A percentile compares a stretch with the other conserved stretches of the same genome.
phyloP scores from a whole-genome alignment of 1,284 basidiomycete species.

The Fomitopsis palustris region DNA sequence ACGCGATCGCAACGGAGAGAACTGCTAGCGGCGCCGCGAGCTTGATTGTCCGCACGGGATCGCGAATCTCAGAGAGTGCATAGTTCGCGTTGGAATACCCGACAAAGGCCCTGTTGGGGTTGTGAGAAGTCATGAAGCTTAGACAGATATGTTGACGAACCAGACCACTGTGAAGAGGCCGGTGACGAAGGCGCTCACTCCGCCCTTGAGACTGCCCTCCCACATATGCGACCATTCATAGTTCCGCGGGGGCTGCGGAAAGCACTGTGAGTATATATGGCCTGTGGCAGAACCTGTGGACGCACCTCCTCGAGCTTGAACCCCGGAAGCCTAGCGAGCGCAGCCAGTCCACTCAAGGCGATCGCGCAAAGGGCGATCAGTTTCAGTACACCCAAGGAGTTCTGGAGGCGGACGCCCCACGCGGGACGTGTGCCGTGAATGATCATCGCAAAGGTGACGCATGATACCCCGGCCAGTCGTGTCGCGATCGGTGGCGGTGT shows the following conservation, averaged over 20 bases:
- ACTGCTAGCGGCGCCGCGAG: slow-evolving; percentile 63
- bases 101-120: slow-evolving; percentile 51
- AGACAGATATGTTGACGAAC: slow-evolving; percentile 28
- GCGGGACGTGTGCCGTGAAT: slow-evolving; percentile 55
- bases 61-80: slow-evolving; percentile 61
- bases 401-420: slow-evolving; percentile 63
- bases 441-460: slow-evolving; percentile 53
- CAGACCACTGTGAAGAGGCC: slow-evolving; percentile 69
- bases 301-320: slow-evolving; percentile 41
- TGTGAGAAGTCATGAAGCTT: not conserved
- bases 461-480: slow-evolving; percentile 37
- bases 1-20: slow-evolving; percentile 48
- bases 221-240: slow-evolving; percentile 51
- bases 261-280: not conserved
- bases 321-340: slow-evolving; percentile 44
- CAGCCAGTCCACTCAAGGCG: slow-evolving; percentile 57
- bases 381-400: slow-evolving; percentile 64
- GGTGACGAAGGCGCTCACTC: slow-evolving; percentile 53
- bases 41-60: slow-evolving; percentile 66
- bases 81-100: slow-evolving; percentile 74
- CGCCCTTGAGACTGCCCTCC: slow-evolving; percentile 44
- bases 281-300: slow-evolving; percentile 20
- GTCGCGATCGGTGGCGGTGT: slow-evolving; percentile 17
- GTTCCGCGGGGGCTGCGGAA: slow-evolving; percentile 39
- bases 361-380: slow-evolving; percentile 55